These are phyloP conservation scores for Pholiota molesta DNA, from an alignment of 768 basidiomycete genomes.

Conservation along the genomic window DNA sequence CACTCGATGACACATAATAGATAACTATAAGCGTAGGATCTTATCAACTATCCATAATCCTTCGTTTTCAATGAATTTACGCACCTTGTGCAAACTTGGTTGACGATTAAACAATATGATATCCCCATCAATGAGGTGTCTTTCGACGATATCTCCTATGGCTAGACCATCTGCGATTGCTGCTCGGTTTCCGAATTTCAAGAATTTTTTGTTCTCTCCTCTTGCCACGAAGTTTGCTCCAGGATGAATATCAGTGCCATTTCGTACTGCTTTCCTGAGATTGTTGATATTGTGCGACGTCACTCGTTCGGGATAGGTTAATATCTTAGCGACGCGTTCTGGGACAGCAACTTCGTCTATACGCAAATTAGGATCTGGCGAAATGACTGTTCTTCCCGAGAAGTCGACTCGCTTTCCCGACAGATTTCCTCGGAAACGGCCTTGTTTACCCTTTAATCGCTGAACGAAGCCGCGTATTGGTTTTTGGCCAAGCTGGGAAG, in stretches of 20 bases:
- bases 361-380: slow-evolving; percentile 97
- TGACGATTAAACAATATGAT: slow-evolving; percentile 98
- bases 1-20: slow-evolving; percentile 98
- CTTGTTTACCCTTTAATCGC: slow-evolving; percentile 97
- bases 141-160: slow-evolving; percentile 91
- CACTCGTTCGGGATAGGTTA: slow-evolving; percentile 97
- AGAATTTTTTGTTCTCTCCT: slow-evolving; percentile 85
- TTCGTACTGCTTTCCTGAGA: slow-evolving; percentile 77
- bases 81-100: slow-evolving; percentile 93
- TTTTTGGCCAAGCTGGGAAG: slow-evolving; percentile 84
- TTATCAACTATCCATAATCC: background rate
- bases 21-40: slow-evolving; percentile 56
- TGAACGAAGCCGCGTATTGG: slow-evolving; percentile 98
- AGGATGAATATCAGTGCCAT: slow-evolving; percentile 90
- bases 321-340: slow-evolving; percentile 89
- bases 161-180: slow-evolving; percentile 81
- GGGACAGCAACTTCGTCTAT: slow-evolving; percentile 99
- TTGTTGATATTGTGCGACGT: slow-evolving; percentile 86
- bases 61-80: slow-evolving; percentile 8
- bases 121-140: slow-evolving; percentile 94
- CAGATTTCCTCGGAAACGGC: slow-evolving; percentile 96
- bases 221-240: slow-evolving; percentile 94
- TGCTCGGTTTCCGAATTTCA: slow-evolving; percentile 83
- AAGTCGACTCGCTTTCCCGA: slow-evolving; percentile 99
- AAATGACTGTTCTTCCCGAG: slow-evolving; percentile 97